phyloP scores from a whole-genome alignment of 352 stramenopile species.

The Phytophthora megakarya region DNA sequence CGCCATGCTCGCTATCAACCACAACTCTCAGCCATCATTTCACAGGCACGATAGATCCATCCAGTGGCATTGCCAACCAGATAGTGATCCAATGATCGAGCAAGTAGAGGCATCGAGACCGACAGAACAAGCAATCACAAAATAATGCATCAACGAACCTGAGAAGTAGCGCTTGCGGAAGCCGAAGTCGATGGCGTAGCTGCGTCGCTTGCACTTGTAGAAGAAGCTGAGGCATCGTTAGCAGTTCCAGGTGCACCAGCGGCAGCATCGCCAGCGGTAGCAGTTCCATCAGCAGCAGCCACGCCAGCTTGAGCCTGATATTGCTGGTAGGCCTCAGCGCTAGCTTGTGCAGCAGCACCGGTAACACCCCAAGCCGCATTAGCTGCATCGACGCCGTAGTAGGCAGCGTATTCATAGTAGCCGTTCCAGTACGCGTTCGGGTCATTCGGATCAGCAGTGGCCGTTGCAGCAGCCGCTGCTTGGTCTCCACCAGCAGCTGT shows the following conservation, averaged over 20 bases:
- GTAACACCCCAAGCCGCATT: constrained; percentile 88
- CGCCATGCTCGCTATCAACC: constrained; percentile 27
- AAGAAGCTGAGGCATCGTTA: constrained; percentile 15
- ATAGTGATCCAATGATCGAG: constrained; percentile 22
- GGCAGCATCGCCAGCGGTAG: constrained; percentile 12
- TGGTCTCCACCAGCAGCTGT: constrained; percentile 24
- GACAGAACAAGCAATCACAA: constrained; percentile 32
- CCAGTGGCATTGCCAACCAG: constrained; percentile 9
- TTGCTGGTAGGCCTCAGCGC: constrained; percentile 71
- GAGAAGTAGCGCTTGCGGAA: constrained; percentile 25
- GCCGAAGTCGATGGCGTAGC: constrained; percentile 24
- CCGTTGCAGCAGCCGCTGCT: constrained; percentile 23
- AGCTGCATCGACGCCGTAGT: constrained; percentile 86
- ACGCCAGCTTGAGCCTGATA: constrained; percentile 65
- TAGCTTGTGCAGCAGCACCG: constrained; percentile 69
- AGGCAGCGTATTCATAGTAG: constrained; percentile 89
- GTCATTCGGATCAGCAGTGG: constrained; percentile 79
- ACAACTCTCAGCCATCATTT: constrained; percentile 12
- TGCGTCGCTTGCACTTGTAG: constrained; percentile 15
- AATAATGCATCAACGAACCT: constrained; percentile 76
- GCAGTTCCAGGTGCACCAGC: constrained; percentile 8
- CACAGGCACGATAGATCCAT: constrained; percentile 2
- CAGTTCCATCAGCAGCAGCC: constrained; percentile 5
- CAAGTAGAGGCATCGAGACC: constrained; percentile 34
- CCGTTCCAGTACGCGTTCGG: constrained; percentile 90